Evolutionary conservation across 768 basidiomycete genomes (phyloP).

Genomic region (Mrakia hoshinonis): DNA sequence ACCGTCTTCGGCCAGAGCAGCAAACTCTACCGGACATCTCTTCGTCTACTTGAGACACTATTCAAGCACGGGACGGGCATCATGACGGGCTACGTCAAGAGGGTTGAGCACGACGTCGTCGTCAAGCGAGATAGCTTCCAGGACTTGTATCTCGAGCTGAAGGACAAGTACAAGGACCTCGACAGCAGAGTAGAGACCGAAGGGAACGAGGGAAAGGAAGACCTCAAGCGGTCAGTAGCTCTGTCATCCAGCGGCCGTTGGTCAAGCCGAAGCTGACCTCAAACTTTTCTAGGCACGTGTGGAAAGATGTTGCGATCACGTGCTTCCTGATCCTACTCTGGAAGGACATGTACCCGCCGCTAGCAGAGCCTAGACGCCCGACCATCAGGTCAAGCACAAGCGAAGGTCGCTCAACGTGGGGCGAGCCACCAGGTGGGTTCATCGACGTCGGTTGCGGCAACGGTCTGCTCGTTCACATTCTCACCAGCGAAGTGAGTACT

Average conservation of each 20-base stretch:
- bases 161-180: constrained; percentile 71
- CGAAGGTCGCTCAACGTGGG: constrained; percentile 53
- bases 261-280: too few relatives aligned
- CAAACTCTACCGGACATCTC: constrained; percentile 62
- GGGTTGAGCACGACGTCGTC: constrained; percentile 70
- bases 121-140: constrained; percentile 72
- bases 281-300: constrained; percentile 33
- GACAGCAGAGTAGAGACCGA: constrained; percentile 32
- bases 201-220: constrained; percentile 30
- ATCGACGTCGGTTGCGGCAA: constrained; percentile 92
- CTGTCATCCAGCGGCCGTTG: not conserved
- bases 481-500: constrained; percentile 51
- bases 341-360: constrained; percentile 57
- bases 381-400: not conserved
- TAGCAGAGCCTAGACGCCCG: not conserved
- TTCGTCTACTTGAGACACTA: constrained; percentile 69
- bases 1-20: not conserved
- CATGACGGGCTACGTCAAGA: constrained; percentile 72
- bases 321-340: constrained; percentile 87
- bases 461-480: constrained; percentile 81
- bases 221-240: constrained; percentile 39
- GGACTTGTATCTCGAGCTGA: constrained; percentile 78
- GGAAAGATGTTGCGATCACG: constrained; percentile 85
- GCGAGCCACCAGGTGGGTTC: constrained; percentile 74
- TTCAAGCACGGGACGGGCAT: constrained; percentile 85